Conservation (phyloP, 2,329 filamentous ascomycete genomes). For the Septoria petroselini region DNA sequence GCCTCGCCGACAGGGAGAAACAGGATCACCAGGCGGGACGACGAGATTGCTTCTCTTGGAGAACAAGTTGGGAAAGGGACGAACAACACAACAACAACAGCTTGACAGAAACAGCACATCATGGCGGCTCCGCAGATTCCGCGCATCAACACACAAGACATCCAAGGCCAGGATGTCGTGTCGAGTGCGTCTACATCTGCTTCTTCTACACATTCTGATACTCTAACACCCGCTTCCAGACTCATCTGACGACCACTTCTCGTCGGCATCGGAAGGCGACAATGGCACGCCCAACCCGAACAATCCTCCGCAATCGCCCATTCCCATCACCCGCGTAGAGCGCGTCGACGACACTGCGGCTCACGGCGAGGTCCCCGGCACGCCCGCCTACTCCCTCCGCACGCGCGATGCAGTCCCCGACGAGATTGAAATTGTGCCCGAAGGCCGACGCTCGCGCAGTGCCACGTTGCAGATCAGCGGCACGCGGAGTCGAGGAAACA, state of each 20-base stretch:
- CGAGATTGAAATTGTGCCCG: conserved; percentile 58
- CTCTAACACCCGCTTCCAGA: conserved; percentile 34
- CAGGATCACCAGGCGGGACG: too few relatives aligned
- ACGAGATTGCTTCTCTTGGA: too few relatives aligned
- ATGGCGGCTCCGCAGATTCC: conserved; percentile 35
- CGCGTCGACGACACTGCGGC: conserved; percentile 57
- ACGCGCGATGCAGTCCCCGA: conserved; percentile 61
- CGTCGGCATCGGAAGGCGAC: conserved; percentile 60
- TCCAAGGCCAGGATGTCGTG: conserved; percentile 23
- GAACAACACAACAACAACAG: neutral
- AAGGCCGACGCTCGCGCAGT: conserved; percentile 43
- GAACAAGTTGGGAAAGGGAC: neutral
- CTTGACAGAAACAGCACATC: conserved; percentile 4
- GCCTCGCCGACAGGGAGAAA: too few relatives aligned
- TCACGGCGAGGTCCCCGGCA: conserved; percentile 62
- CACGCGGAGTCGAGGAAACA: conserved; percentile 33
- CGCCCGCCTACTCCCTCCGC: conserved; percentile 57
- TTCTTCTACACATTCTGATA: conserved; percentile 24
- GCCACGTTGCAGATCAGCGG: conserved; percentile 34
- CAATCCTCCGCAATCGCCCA: conserved; percentile 41
- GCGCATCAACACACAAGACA: conserved; percentile 33
- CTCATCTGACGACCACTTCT: conserved; percentile 58
- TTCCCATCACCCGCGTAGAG: conserved; percentile 62
- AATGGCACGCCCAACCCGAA: conserved; percentile 30
- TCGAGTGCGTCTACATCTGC: conserved; percentile 16